Percentiles rank a stretch among this genome's conserved stretches.
These are phyloP conservation scores for Kodamaea suecica DNA, from an alignment of 1,139 yeast genomes.

Conservation along the genomic window DNA sequence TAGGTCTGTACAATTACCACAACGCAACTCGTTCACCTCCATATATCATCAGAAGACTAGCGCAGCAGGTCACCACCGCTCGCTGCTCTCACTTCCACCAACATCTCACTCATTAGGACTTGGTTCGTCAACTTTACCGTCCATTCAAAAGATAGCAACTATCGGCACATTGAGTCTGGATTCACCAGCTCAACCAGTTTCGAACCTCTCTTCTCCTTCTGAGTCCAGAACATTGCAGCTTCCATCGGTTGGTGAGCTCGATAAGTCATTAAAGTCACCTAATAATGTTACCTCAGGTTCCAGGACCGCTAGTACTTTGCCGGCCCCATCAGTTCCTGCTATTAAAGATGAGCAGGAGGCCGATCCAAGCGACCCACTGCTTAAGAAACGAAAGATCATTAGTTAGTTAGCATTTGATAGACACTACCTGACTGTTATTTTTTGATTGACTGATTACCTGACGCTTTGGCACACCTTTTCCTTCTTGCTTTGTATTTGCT, in stretches of 20 bases:
- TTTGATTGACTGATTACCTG: neutral
- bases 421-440: too few relatives aligned
- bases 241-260: conserved; percentile 40
- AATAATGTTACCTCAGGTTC: too few relatives aligned
- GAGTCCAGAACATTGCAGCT: conserved; percentile 14
- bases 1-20: conserved; percentile 6
- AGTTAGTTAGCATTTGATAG: too few relatives aligned
- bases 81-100: conserved; percentile 2
- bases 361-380: conserved; percentile 2
- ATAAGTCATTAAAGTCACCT: conserved; percentile 28
- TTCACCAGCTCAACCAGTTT: neutral
- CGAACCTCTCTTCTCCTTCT: conserved; percentile 3
- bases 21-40: conserved; percentile 19
- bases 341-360: conserved; percentile 1
- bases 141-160: conserved; percentile 7
- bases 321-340: neutral
- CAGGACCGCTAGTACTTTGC: too few relatives aligned
- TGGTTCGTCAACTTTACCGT: conserved; percentile 5
- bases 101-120: conserved; percentile 2
- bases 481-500: too few relatives aligned
- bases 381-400: conserved; percentile 5
- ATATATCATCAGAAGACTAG: conserved; percentile 15
- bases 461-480: too few relatives aligned
- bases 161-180: neutral
- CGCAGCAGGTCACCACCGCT: conserved; percentile 1